Evolutionary conservation across 1,139 yeast genomes (phyloP).

Genomic region (Ogataea hybrid): DNA sequence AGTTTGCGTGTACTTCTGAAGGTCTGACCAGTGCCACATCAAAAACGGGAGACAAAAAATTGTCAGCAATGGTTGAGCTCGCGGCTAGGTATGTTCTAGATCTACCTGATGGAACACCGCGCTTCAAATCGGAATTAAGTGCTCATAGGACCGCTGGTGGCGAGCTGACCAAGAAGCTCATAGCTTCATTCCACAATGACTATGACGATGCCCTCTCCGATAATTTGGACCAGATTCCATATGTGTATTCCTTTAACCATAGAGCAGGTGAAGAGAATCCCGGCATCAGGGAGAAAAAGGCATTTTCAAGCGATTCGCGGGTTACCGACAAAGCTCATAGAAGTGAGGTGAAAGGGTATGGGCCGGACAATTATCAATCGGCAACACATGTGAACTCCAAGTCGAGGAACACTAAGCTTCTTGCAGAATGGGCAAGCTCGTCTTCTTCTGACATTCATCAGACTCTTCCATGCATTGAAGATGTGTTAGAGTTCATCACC

Average conservation of each 20-base stretch:
- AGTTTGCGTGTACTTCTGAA: conserved; percentile 45
- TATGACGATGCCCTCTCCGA: conserved; percentile 16
- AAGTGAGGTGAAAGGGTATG: conserved; percentile 74
- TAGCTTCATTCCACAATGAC: conserved; percentile 47
- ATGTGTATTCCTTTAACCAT: conserved; percentile 73
- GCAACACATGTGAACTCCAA: conserved; percentile 46
- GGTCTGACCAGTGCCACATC: conserved; percentile 46
- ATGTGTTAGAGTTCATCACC: conserved; percentile 53
- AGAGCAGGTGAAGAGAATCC: conserved; percentile 84
- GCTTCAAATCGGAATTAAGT: conserved; percentile 16
- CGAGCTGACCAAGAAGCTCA: conserved; percentile 33
- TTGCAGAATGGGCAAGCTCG: conserved; percentile 53
- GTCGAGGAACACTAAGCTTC: conserved; percentile 50
- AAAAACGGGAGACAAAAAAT: conserved; percentile 29
- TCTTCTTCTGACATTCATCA: conserved; percentile 38
- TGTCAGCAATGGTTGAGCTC: conserved; percentile 72
- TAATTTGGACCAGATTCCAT: conserved; percentile 30
- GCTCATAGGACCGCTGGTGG: conserved; percentile 11
- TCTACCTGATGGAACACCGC: conserved; percentile 35
- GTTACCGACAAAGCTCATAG: conserved; percentile 64
- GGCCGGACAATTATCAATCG: conserved; percentile 50
- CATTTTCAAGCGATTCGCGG: conserved; percentile 76
- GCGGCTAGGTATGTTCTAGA: conserved; percentile 67
- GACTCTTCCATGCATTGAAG: conserved; percentile 57
- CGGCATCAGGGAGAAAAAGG: conserved; percentile 83